These are phyloP conservation scores for Rutstroemia sp. DNA, from an alignment of 2,329 filamentous ascomycete species.

Conservation along the genomic window DNA sequence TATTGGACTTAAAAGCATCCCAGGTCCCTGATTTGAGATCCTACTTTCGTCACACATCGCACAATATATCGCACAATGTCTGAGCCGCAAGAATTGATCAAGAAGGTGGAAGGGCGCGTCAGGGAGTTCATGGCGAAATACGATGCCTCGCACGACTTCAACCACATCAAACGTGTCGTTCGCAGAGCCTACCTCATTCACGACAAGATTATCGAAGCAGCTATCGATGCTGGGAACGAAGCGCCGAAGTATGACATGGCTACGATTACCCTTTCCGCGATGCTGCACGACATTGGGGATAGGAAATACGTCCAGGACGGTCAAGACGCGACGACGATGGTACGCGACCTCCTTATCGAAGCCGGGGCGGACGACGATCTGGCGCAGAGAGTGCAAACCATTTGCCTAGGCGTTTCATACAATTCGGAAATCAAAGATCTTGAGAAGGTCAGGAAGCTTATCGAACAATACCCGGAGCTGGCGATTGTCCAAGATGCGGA, in stretches of 20 bases:
- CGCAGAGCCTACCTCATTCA: slow-evolving; percentile 45
- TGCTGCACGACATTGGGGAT: slow-evolving; percentile 79
- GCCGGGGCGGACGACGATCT: slow-evolving; percentile 50
- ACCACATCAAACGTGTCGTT: slow-evolving; percentile 73
- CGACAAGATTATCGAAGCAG: slow-evolving; percentile 30
- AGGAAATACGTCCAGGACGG: slow-evolving; percentile 58
- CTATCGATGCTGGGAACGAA: slow-evolving; percentile 33
- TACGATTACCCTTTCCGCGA: slow-evolving; percentile 59
- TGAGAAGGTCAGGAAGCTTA: slow-evolving; percentile 47
- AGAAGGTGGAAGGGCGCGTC: slow-evolving; percentile 52
- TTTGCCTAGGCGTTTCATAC: slow-evolving; percentile 74
- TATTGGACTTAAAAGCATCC: not conserved
- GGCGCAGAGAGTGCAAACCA: slow-evolving; percentile 59
- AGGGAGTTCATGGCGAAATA: slow-evolving; percentile 63
- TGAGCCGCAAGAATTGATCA: slow-evolving; percentile 34
- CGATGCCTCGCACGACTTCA: slow-evolving; percentile 81
- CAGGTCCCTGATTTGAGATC: not conserved
- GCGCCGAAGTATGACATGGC: slow-evolving; percentile 39
- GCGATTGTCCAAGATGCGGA: slow-evolving; percentile 90
- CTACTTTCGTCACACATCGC: no score
- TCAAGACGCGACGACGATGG: slow-evolving; percentile 47
- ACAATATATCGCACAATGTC: not conserved
- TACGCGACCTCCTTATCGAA: slow-evolving; percentile 47
- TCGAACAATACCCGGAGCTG: slow-evolving; percentile 63
- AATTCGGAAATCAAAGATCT: slow-evolving; percentile 63